Conservation (phyloP, 2,329 filamentous ascomycete genomes). For the Penicillium sp. region DNA sequence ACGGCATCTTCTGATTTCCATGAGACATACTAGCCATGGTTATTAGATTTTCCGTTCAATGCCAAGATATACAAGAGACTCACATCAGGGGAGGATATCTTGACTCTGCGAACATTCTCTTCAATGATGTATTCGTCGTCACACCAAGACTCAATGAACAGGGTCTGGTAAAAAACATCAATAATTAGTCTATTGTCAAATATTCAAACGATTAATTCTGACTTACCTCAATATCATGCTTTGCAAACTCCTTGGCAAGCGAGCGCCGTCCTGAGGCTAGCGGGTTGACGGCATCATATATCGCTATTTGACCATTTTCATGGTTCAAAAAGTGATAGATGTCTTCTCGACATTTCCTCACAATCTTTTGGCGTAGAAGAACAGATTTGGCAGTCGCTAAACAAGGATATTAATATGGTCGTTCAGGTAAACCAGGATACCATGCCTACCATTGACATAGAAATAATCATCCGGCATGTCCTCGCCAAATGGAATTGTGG, state of each 20-base stretch:
- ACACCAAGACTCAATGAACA: constrained; percentile 96
- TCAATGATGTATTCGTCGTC: constrained; percentile 91
- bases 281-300: constrained; percentile 97
- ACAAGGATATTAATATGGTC: constrained; percentile 19
- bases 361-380: constrained; percentile 92
- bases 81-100: constrained; percentile 95
- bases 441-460: constrained; percentile 72
- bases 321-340: constrained; percentile 96
- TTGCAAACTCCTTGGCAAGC: constrained; percentile 93
- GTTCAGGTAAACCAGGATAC: not conserved
- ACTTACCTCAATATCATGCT: constrained; percentile 83
- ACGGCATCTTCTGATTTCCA: constrained; percentile 94
- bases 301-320: constrained; percentile 96
- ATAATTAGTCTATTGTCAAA: not conserved
- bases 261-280: constrained; percentile 77
- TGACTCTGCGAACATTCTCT: constrained; percentile 95
- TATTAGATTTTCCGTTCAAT: constrained; percentile 11
- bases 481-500: constrained; percentile 78
- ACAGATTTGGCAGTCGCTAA: constrained; percentile 79
- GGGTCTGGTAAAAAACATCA: constrained; percentile 58
- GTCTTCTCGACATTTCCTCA: constrained; percentile 95
- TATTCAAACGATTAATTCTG: not conserved
- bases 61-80: constrained; percentile 35
- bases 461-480: constrained; percentile 97
- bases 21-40: constrained; percentile 66